Percentiles rank a stretch among this genome's conserved stretches.
Conservation (phyloP, 306 rosid species). For the Ceratonia siliqua region DNA sequence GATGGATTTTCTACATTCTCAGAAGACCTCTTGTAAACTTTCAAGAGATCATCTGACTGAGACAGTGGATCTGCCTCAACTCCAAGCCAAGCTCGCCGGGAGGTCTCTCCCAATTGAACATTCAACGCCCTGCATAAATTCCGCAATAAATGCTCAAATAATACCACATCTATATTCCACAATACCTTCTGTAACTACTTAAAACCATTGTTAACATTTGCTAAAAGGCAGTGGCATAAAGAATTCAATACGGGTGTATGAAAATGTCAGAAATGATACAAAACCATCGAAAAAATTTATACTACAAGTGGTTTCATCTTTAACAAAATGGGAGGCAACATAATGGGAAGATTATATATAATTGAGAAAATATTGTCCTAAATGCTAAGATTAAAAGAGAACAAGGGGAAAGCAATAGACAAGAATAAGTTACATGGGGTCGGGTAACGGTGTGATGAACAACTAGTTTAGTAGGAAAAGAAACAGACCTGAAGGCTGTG, state of each 20-base stretch:
- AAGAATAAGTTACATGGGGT: not conserved
- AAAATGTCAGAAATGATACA: constrained; percentile 15
- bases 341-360: not conserved
- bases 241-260: not conserved
- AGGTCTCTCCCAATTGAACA: constrained; percentile 86
- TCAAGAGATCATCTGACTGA: constrained; percentile 73
- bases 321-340: not conserved
- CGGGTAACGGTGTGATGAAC: not conserved
- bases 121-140: constrained; percentile 69
- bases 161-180: not conserved
- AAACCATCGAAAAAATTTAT: not conserved
- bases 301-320: not conserved
- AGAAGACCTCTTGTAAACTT: constrained; percentile 78
- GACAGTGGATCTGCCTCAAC: constrained; percentile 92
- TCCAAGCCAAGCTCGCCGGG: constrained; percentile 94
- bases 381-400: not conserved
- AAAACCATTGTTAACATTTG: not conserved
- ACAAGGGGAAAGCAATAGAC: constrained; percentile 6
- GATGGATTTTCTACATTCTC: constrained; percentile 55
- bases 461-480: not conserved
- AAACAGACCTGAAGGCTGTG: constrained; percentile 76
- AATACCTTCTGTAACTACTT: constrained; percentile 1
- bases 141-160: constrained; percentile 25
- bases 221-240: not conserved
- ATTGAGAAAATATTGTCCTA: not conserved